Evolutionary conservation across 2,329 filamentous ascomycete genomes (phyloP).

Genomic region (Diaporthe nobilis): DNA sequence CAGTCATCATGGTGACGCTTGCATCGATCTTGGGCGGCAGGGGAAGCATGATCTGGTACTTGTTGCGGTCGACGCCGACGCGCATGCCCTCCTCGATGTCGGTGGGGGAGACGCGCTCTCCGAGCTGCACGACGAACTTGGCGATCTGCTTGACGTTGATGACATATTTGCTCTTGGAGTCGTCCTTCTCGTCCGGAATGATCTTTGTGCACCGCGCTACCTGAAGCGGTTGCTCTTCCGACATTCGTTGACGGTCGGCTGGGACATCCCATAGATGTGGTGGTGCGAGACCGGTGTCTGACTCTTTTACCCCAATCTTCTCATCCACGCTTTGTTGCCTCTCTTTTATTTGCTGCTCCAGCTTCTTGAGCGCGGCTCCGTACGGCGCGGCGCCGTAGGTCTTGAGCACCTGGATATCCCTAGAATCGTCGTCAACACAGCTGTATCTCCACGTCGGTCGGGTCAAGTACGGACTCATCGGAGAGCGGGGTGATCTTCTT

Average conservation of each 20-base stretch:
- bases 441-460: slow-evolving; percentile 22
- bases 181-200: slow-evolving; percentile 95
- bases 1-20: slow-evolving; percentile 99
- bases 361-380: slow-evolving; percentile 92
- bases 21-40: slow-evolving; percentile 98
- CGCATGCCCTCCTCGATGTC: slow-evolving; percentile 99
- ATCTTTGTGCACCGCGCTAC: slow-evolving; percentile 99
- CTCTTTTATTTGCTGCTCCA: slow-evolving; percentile 99
- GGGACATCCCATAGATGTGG: slow-evolving; percentile 99
- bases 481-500: slow-evolving; percentile 99
- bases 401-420: slow-evolving; percentile 99
- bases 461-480: slow-evolving; percentile 74
- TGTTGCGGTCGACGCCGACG: slow-evolving; percentile 97
- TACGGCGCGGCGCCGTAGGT: slow-evolving; percentile 98
- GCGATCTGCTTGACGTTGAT: slow-evolving; percentile 99
- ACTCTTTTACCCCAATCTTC: slow-evolving; percentile 97
- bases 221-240: slow-evolving; percentile 96
- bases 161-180: slow-evolving; percentile 99
- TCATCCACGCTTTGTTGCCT: slow-evolving; percentile 98
- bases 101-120: slow-evolving; percentile 95
- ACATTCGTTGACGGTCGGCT: slow-evolving; percentile 98
- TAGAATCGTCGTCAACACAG: slow-evolving; percentile 54
- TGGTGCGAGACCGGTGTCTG: slow-evolving; percentile 96
- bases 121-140: slow-evolving; percentile 98
- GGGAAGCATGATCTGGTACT: slow-evolving; percentile 98